Evolutionary conservation across 768 basidiomycete genomes (phyloP).

Genomic region (Suillus occidentalis): DNA sequence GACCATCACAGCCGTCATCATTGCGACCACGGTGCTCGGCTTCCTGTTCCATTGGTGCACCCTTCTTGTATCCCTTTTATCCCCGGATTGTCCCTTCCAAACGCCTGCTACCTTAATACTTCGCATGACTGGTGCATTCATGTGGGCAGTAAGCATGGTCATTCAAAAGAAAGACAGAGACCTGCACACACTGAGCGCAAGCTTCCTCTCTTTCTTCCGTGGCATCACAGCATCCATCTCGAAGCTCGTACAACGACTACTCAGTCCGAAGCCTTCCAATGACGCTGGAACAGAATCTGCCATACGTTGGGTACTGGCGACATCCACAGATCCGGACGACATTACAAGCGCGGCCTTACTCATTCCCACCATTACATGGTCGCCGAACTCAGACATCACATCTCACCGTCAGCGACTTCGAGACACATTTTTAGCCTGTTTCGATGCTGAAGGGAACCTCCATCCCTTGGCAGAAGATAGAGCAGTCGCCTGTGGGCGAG

Average conservation of each 20-base stretch:
- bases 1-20: conserved; percentile 10
- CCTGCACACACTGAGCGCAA: background rate
- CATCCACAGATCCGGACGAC: conserved; percentile 8
- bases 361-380: conserved; percentile 6
- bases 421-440: too few species aligned
- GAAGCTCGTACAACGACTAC: background rate
- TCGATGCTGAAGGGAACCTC: too few species aligned
- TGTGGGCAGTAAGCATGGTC: background rate
- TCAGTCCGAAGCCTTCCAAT: background rate
- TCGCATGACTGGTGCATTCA: conserved; percentile 9
- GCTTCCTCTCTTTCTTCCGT: background rate
- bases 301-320: conserved; percentile 6
- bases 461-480: too few species aligned
- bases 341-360: conserved; percentile 3
- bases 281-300: background rate
- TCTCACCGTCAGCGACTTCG: too few species aligned
- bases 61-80: conserved; percentile 11
- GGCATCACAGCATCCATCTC: background rate
- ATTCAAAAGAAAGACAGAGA: background rate
- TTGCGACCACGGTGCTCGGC: conserved; percentile 10
- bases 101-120: conserved; percentile 7
- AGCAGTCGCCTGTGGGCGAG: too few species aligned
- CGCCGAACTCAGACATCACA: background rate
- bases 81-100: conserved; percentile 16
- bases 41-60: conserved; percentile 14